Base-by-base conservation (phyloP, 2,329 filamentous ascomycete species). In the Corinectria fuckeliana region DNA sequence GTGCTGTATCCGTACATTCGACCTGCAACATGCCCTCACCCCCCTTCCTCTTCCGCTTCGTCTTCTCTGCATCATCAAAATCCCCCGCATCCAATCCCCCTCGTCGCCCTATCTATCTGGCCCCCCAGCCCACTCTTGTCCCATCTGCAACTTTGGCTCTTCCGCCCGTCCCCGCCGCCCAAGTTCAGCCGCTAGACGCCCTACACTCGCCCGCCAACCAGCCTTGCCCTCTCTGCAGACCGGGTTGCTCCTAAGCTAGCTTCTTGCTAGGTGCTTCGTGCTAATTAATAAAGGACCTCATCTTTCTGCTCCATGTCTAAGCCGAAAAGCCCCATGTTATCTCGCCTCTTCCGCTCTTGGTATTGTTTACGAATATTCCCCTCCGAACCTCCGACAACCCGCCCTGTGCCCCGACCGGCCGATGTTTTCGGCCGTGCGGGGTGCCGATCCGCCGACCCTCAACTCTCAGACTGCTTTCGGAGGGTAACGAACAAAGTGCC, bases 361-460 rank as follows among this genome's bases (percentile, higher is more conserved):
- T 10, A 14, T 28, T 18, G 3, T 34, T 13, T 23, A 8, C 14
- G n/a, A n/a, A n/a, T n/a, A n/a, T 11, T n/a, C 16, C 42, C n/a
- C 38, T 41, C 26, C 28, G 45, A 32, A 36, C 18, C 26, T 41
- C 41, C 56, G 36, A 54, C 50, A 38, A n/a, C 26, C 39, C 50
- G 56, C n/a, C 30, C 56, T 50, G 41, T 42, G 5, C 48, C 49
- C 50, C 56, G 50, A 48, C 36, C 56, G 50, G 56, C 50, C 50
- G 50, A 41, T 28, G 45, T 26, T 49, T 28, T 25, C 23, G 23
- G n/a, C 20, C 23, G 25, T 26, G 26, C 21, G 45, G 36, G 23
- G 30, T 26, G 42, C 51, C 20, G 44, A 42, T 49, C 28, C 20
- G 52, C 25, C 34, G 28, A n/a, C n/a, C 21, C 16, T 32, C 26